Evolutionary conservation across 164 flowering plant species (phyloP).

Genomic region (Magnolia changhungtana): DNA sequence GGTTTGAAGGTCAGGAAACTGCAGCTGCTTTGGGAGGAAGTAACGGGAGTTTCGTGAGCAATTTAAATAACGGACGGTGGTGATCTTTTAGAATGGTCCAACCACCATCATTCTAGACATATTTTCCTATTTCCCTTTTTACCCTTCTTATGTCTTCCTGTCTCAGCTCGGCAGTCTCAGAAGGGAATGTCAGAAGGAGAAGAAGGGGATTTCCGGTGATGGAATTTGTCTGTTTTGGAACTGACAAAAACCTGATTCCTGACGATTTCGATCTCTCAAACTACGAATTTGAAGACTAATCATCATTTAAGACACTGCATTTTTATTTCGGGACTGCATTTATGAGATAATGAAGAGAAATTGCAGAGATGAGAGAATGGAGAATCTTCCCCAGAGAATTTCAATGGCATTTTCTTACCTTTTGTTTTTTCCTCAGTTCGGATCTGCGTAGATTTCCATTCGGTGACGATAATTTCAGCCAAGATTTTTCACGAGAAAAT

Average conservation of each 20-base stretch:
- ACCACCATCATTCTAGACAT: not conserved
- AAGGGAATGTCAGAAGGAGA: not conserved
- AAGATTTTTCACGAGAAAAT: too few relatives aligned
- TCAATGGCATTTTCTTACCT: not conserved
- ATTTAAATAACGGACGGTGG: not conserved
- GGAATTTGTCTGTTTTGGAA: too few relatives aligned
- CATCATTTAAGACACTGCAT: not conserved
- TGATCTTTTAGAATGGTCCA: not conserved
- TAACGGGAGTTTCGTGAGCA: not conserved
- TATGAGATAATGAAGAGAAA: not conserved
- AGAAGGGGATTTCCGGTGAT: too few relatives aligned
- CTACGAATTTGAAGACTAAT: not conserved
- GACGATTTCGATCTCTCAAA: not conserved
- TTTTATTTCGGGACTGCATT: not conserved
- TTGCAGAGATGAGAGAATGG: not conserved
- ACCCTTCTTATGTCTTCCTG: not conserved
- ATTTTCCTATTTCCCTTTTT: not conserved
- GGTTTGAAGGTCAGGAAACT: not conserved
- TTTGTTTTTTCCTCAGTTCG: too few relatives aligned
- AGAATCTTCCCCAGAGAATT: not conserved
- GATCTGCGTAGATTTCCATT: not conserved
- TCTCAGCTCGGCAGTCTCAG: not conserved
- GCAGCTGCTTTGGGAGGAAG: not conserved
- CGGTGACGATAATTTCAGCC: not conserved
- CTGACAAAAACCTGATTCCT: not conserved